Conservation (phyloP, 257 asterid genomes). For the Lithospermum erythrorhizon region DNA sequence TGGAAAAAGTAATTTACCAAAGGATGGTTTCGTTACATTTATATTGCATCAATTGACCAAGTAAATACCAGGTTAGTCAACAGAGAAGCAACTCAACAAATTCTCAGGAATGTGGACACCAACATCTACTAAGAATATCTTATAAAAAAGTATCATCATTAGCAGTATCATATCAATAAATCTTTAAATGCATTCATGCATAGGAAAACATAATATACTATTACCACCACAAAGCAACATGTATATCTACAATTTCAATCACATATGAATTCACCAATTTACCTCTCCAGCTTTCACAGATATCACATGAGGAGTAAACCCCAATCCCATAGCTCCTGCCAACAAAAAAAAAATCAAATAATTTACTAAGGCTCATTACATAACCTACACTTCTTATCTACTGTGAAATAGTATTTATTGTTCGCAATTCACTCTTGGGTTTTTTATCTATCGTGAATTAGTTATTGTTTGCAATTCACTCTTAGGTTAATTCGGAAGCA, state of each 20-base stretch:
- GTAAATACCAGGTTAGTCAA: background rate
- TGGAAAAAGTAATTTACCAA: no score
- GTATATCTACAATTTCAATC: background rate
- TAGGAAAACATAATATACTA: no score
- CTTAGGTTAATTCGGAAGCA: no score
- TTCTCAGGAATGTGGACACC: background rate
- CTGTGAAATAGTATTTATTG: no score
- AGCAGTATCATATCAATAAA: background rate
- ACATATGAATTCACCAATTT: background rate
- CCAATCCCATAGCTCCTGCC: conserved; percentile 36
- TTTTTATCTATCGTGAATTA: no score
- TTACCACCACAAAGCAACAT: background rate
- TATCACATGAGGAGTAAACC: conserved; percentile 42
- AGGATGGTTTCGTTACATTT: no score
- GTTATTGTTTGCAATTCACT: no score
- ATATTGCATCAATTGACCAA: background rate
- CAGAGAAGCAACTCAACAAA: background rate
- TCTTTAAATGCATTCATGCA: background rate
- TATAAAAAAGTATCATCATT: no score
- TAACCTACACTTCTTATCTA: no score
- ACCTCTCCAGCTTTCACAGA: conserved; percentile 42
- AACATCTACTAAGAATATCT: no score
- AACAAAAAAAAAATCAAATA: conserved; percentile 1
- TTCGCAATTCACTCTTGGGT: no score
- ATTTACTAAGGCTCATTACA: background rate